phyloP scores from a whole-genome alignment of 345 rosid genomes.

The Dimocarpus longan region DNA sequence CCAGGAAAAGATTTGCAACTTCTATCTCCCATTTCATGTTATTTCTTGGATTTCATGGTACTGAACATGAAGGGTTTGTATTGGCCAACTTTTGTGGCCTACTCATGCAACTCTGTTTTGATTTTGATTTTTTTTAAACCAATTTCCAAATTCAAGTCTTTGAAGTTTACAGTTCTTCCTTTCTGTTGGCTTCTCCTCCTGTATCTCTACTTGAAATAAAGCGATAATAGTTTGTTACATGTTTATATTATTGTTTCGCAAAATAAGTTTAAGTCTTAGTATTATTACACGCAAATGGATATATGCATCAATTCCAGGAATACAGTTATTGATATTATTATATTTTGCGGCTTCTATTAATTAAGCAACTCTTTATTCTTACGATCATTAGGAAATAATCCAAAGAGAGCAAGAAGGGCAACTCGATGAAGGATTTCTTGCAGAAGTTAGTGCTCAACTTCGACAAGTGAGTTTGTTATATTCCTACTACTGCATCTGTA shows the following conservation, averaged over 20 bases:
- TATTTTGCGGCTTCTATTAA: slow-evolving; percentile 6
- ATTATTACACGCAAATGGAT: neutral
- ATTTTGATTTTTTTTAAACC: neutral
- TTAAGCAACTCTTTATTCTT: slow-evolving; percentile 1
- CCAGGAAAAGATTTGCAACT: neutral
- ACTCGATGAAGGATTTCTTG: slow-evolving; percentile 88
- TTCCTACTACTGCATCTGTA: neutral
- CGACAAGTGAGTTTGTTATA: slow-evolving; percentile 57
- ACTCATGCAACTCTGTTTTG: neutral
- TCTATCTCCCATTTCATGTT: neutral
- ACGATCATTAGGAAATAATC: slow-evolving; percentile 52
- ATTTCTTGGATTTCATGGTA: neutral
- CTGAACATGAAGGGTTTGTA: neutral
- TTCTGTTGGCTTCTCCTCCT: neutral
- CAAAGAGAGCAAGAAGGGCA: slow-evolving; percentile 81
- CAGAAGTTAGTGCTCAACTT: slow-evolving; percentile 89
- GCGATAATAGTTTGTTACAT: neutral
- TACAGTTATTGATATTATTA: neutral
- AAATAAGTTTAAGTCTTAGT: neutral
- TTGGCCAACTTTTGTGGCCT: slow-evolving; percentile 9
- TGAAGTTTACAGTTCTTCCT: neutral
- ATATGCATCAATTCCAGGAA: neutral
- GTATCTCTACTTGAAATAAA: neutral
- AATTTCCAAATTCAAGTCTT: neutral
- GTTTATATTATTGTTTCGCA: neutral